Base-by-base conservation (phyloP, 179 eudicot species). In the Nepenthes alata region DNA sequence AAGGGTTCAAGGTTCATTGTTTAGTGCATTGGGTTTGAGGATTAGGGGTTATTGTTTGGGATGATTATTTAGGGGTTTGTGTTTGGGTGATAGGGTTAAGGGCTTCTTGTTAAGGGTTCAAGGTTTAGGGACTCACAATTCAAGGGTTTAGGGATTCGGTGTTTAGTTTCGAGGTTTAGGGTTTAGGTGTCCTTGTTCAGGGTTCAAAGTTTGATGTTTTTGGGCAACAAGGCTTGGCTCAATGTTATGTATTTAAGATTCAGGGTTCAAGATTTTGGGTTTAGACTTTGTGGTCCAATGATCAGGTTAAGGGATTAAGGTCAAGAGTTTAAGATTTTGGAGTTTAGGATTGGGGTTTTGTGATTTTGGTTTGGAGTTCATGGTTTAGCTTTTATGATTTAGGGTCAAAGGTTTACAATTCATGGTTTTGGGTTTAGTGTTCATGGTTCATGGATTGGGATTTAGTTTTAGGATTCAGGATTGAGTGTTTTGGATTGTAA, bases 391-490 rank as follows among this genome's bases (percentile, higher is more conserved):
- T 59, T 67, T 59, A 66, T 59, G 71, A 55, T 60, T 61, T 53
- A 60, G 61, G 63, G 52, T 67, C 45, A 25, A 48, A 58, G 57
- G 58, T 58, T 58, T 14, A 37, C 58, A 50, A 47, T 66, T 58
- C 12, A 39, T 48, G 59, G 65, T 67, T 67, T 60, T 60, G 71
- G 71, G 71, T 59, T n/a, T n/a, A n/a, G n/a, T n/a, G n/a, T 64
- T 68, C 57, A 58, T 45, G 48, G 62, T 58, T 58, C 54, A 68
- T 65, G 71, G 71, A 60, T 68, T 53, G 55, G 71, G 71, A n/a
- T n/a, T n/a, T n/a, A n/a, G n/a, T n/a, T n/a, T n/a, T n/a, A n/a
- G n/a, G n/a, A n/a, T 60, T 60, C 34, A 61, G 71, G 65, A 54
- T 68, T 53, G 41, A 61, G 65, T 60, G 65, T 68, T 68, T 45